Conservation (phyloP, 129 eudicot species). For the Helichrysum umbraculigerum region DNA sequence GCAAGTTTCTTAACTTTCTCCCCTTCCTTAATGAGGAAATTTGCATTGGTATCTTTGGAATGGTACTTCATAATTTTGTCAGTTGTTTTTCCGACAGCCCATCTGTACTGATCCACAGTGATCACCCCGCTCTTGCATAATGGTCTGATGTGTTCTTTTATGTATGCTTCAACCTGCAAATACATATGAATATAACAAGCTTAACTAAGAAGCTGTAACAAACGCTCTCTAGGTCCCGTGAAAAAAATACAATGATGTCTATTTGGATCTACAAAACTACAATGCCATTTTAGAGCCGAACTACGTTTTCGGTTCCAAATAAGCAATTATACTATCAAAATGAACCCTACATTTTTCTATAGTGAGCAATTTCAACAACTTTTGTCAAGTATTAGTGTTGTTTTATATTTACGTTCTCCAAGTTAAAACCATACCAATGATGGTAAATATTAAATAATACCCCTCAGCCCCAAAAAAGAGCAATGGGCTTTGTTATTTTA, state of each 20-base stretch:
- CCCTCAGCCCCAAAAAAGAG: not conserved
- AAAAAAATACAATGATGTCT: too few species aligned
- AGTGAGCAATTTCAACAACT: not conserved
- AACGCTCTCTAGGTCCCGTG: not conserved
- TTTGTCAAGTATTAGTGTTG: not conserved
- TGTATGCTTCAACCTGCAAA: slow-evolving; percentile 88
- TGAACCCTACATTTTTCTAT: not conserved
- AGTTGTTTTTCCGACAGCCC: slow-evolving; percentile 89
- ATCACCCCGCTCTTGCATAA: slow-evolving; percentile 99
- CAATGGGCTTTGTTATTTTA: not conserved
- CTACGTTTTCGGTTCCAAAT: not conserved
- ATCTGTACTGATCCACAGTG: slow-evolving; percentile 83
- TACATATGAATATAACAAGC: slow-evolving; percentile 1
- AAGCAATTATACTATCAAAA: not conserved
- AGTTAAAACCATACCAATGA: not conserved
- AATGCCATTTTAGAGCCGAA: not conserved
- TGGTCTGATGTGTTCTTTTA: slow-evolving; percentile 93
- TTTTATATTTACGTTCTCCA: not conserved
- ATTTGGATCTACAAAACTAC: not conserved
- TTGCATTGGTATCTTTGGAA: slow-evolving; percentile 77
- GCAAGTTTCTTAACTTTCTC: slow-evolving; percentile 97
- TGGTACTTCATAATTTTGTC: slow-evolving; percentile 92
- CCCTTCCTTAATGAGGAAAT: slow-evolving; percentile 95
- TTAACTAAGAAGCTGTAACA: slow-evolving; percentile 13
- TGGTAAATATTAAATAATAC: not conserved